Evolutionary conservation across 2,329 filamentous ascomycete genomes (phyloP), one percentile per base, ranked within the genome.

Genomic region (Westerdykella ornata): DNA sequence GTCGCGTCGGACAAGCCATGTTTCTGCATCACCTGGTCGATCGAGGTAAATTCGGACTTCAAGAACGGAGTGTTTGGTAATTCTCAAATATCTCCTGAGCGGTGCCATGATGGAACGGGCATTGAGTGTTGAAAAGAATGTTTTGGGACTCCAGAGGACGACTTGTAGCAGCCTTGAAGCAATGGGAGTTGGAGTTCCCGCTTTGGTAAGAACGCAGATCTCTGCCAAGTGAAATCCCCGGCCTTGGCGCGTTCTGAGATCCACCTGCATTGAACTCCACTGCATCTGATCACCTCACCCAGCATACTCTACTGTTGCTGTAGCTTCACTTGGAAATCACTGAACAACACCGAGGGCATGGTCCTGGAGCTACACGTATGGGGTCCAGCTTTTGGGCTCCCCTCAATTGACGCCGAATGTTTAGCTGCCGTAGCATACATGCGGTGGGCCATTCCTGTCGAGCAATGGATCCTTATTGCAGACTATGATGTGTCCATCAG

Each of bases 41-140:
- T 97, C 90, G 35, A 96, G 80, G 67, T 97, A 97, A 53, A 98
- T 92, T 51, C 89, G 88, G 50, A 87, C 88, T 74, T 98, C 92
- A n/a, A 98, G 77, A 22, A 96, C 88, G 4, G 90, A 95, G 66
- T 88, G 86, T 62, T 90, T 89, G 41, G 85, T 90, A 54, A 97
- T 94, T 39, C 90, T 81, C 41, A 97, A 75, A 63, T 97, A 96
- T 56, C 89, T 80, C 44, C 89, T 81, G 36, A 95, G 80, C 9
- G 89, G 89, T 11, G 88, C 84, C 89, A 96, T 96, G 15, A 37
- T 45, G 33, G 16, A 14, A 33, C 14, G 30, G 16, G 30, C n/a
- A 33, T 13, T 33, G 30, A 3, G 30, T 33, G 30, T 33, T 33
- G 30, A 33, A 30, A 28, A 40, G 9, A 32, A 26, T 9, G 22